phyloP scores from a whole-genome alignment of 2,329 filamentous ascomycete species.

The Paraphaeosphaeria sporulosa region DNA sequence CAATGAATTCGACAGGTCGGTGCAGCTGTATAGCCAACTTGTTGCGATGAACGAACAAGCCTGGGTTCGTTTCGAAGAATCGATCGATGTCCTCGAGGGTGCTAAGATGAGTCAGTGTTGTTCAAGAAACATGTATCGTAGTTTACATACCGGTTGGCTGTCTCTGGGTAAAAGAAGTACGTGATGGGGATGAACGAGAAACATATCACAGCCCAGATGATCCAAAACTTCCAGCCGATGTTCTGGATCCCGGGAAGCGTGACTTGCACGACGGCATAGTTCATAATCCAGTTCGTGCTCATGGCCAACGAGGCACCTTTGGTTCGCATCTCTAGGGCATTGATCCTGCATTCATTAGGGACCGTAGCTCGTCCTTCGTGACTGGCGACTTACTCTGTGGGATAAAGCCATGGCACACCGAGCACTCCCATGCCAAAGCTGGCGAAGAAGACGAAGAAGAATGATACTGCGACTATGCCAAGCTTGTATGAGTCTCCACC shows the following conservation, averaged over 20 bases:
- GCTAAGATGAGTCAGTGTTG: not conserved
- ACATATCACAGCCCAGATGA: constrained; percentile 64
- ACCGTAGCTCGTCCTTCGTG: not conserved
- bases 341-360: constrained; percentile 30
- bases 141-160: constrained; percentile 41
- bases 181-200: constrained; percentile 61
- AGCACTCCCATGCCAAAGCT: constrained; percentile 47
- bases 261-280: constrained; percentile 43
- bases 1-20: constrained; percentile 58
- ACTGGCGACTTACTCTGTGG: constrained; percentile 31
- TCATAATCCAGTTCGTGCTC: constrained; percentile 45
- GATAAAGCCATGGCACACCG: constrained; percentile 47
- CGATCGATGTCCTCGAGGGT: constrained; percentile 60
- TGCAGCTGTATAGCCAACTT: constrained; percentile 56
- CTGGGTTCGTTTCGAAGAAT: constrained; percentile 46
- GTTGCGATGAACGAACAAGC: constrained; percentile 57
- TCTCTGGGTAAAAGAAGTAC: constrained; percentile 63
- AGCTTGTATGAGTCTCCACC: constrained; percentile 55
- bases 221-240: constrained; percentile 62
- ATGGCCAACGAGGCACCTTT: constrained; percentile 46
- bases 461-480: constrained; percentile 58
- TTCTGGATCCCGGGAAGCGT: constrained; percentile 49
- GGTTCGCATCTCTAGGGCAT: constrained; percentile 45
- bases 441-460: constrained; percentile 49
- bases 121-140: not conserved